Conservation (phyloP, 1,284 basidiomycete species). For the Flammula alnicola region DNA sequence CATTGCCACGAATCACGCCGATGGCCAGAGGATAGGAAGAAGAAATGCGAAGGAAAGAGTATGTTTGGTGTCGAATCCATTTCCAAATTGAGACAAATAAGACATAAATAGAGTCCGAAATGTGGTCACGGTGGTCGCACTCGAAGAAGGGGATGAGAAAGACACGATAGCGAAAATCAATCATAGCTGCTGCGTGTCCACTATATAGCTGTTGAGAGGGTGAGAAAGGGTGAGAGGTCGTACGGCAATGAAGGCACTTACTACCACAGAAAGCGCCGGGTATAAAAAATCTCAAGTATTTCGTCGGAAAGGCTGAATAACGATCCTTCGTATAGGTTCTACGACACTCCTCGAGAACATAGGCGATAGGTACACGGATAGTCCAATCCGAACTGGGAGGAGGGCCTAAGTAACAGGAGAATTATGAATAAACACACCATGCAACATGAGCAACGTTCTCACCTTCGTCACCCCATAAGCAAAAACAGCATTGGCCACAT, state of each 20-base stretch:
- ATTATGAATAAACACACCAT: slow-evolving; percentile 8
- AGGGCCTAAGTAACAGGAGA: slow-evolving; percentile 58
- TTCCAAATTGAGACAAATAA: slow-evolving; percentile 15
- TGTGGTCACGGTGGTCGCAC: no score
- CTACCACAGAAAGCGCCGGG: neutral
- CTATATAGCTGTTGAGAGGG: no score
- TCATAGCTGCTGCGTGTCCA: no score
- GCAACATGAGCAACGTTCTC: slow-evolving; percentile 19
- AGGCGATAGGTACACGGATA: slow-evolving; percentile 78
- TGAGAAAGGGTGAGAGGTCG: no score
- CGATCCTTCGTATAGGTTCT: slow-evolving; percentile 52
- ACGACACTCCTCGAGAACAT: slow-evolving; percentile 70
- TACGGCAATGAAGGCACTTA: no score
- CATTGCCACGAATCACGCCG: slow-evolving; percentile 1
- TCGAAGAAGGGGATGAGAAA: no score
- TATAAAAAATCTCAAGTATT: neutral
- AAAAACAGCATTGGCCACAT: slow-evolving; percentile 78
- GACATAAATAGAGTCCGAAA: slow-evolving; percentile 18
- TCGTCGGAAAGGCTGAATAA: slow-evolving; percentile 34
- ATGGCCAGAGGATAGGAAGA: neutral
- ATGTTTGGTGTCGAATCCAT: slow-evolving; percentile 5
- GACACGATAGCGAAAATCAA: no score
- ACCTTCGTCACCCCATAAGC: slow-evolving; percentile 90
- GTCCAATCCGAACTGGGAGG: slow-evolving; percentile 75
- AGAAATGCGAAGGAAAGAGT: neutral